These are phyloP conservation scores for Penicillium lividum DNA, from an alignment of 495 filamentous ascomycete species.

Conservation along the genomic window DNA sequence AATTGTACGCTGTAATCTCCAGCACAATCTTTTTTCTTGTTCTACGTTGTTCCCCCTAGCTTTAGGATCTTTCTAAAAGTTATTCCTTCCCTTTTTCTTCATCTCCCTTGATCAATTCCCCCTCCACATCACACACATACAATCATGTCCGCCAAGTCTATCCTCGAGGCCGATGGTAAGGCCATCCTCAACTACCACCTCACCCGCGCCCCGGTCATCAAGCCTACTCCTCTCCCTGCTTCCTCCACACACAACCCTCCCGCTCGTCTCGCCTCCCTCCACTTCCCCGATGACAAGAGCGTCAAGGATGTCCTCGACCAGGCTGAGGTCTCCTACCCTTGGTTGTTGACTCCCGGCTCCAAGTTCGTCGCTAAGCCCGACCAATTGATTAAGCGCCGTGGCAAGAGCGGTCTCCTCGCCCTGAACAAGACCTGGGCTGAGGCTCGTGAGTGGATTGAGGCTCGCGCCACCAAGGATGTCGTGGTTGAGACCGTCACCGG, in stretches of 20 bases:
- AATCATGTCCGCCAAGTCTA: slow-evolving; percentile 97
- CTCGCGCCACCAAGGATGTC: slow-evolving; percentile 84
- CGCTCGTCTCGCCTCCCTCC: slow-evolving; percentile 83
- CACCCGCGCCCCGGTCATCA: slow-evolving; percentile 95
- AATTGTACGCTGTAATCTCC: slow-evolving; percentile 41
- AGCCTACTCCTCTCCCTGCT: slow-evolving; percentile 88
- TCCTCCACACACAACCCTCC: slow-evolving; percentile 88
- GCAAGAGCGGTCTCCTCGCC: slow-evolving; percentile 95
- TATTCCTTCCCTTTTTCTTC: slow-evolving; percentile 12
- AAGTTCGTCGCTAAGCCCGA: slow-evolving; percentile 99
- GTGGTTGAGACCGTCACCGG: slow-evolving; percentile 91
- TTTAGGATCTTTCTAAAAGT: slow-evolving; percentile 14
- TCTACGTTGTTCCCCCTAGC: slow-evolving; percentile 29
- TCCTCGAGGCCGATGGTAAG: slow-evolving; percentile 99
- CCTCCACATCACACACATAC: slow-evolving; percentile 23
- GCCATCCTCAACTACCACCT: slow-evolving; percentile 99
- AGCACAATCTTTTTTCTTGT: slow-evolving; percentile 32
- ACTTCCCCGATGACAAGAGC: slow-evolving; percentile 87
- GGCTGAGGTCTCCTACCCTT: slow-evolving; percentile 93
- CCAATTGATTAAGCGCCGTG: slow-evolving; percentile 98
- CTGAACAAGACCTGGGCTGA: slow-evolving; percentile 98
- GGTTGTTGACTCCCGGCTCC: slow-evolving; percentile 76
- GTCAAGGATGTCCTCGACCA: slow-evolving; percentile 87
- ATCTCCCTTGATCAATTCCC: slow-evolving; percentile 16
- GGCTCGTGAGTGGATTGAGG: slow-evolving; percentile 88